Evolutionary conservation across 345 rosid genomes (phyloP), one percentile per base, ranked within the genome.

Genomic region (Gossypium turneri): DNA sequence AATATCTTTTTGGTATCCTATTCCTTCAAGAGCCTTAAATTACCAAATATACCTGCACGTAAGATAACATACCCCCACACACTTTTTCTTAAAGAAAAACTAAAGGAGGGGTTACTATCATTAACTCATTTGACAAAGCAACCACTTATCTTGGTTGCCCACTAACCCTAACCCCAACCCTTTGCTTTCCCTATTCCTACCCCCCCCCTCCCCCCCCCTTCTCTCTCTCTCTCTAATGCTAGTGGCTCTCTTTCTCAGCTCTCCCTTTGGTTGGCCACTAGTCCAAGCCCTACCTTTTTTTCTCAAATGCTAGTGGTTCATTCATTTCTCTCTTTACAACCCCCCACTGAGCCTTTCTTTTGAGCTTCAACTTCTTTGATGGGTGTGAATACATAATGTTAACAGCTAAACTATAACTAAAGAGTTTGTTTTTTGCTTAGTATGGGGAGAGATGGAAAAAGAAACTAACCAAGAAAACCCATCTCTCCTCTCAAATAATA

Each of bases 361-460:
- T 50, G 6, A 12, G 45, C 52, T 71, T 72, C 48, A 64, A 66
- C 63, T 68, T 47, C 41, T 62, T 27, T 58, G 19, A 53, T 16
- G 12, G 58, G 58, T 24, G 2, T 29, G 27, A 20, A 22, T 51
- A 20, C 57, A 70, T 20, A 22, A 57, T 80, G 84, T 73, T 82
- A 78, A 79, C 89, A 74, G 86, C 81, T 84, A 65, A 77, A 78
- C 38, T 6, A 51, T 12, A 53, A 70, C 53, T 66, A 29, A 60
- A 73, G 61, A 44, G n/a, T 29, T 75, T 65, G 16, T 24, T 24
- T 27, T 73, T 69, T 45, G 56, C 57, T 59, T 73, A 84, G 84
- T 73, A 85, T 80, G 85, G 83, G 77, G 73, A 84, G 90, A 81
- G 75, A 89, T 90, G 97, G 94, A 90, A 66, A 89, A 81, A 76